phyloP scores from a whole-genome alignment of 805 yeast species.

The Scheffersomyces coipomensis region DNA sequence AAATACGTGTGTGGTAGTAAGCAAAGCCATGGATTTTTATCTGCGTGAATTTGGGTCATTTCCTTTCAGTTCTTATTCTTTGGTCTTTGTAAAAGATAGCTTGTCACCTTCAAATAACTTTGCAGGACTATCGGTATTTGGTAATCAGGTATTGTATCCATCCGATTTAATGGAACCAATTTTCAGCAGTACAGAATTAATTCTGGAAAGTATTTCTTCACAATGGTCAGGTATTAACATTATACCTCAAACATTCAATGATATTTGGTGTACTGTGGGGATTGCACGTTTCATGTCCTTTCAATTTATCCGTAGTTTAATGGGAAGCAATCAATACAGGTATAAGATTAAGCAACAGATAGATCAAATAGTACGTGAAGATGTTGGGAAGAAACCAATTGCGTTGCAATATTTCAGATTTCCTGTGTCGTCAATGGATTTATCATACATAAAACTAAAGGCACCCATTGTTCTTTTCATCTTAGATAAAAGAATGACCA shows the following conservation, averaged over 20 bases:
- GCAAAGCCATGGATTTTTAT: conserved; percentile 77
- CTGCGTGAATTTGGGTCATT: conserved; percentile 89
- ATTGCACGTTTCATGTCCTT: conserved; percentile 80
- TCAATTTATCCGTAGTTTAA: conserved; percentile 62
- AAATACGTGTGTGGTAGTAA: conserved; percentile 75
- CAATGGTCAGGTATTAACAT: conserved; percentile 96
- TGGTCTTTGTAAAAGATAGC: conserved; percentile 68
- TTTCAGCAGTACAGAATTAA: conserved; percentile 61
- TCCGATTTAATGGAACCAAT: conserved; percentile 77
- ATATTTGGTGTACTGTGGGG: conserved; percentile 88
- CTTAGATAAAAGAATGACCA: conserved; percentile 89
- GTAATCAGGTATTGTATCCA: conserved; percentile 65
- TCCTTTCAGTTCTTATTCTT: conserved; percentile 80
- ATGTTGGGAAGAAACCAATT: conserved; percentile 78
- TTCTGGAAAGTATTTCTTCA: conserved; percentile 70
- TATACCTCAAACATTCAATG: conserved; percentile 74
- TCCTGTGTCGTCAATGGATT: conserved; percentile 62
- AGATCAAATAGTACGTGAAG: conserved; percentile 68
- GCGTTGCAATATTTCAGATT: conserved; percentile 64
- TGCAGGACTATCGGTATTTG: conserved; percentile 68
- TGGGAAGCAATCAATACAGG: conserved; percentile 83
- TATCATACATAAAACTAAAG: conserved; percentile 71
- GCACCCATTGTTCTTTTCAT: conserved; percentile 85
- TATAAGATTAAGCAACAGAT: conserved; percentile 64
- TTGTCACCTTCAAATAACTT: conserved; percentile 54